Conservation (phyloP, 352 stramenopile species). For the Phytophthora fragariaefolia region DNA sequence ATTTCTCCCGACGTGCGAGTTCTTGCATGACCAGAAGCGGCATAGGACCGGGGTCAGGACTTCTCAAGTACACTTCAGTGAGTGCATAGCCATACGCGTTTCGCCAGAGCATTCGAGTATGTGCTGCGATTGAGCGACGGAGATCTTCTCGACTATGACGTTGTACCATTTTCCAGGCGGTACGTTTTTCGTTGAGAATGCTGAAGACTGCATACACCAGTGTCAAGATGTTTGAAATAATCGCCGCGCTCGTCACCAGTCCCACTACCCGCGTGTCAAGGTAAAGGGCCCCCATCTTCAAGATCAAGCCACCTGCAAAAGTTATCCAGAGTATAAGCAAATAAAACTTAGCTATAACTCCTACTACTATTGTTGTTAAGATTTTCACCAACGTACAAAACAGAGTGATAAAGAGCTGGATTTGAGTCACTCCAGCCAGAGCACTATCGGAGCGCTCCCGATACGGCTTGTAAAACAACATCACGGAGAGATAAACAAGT, state of each 20-base stretch:
- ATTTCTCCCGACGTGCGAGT: constrained; percentile 57
- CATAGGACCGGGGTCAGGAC: constrained; percentile 52
- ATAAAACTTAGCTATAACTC: neutral
- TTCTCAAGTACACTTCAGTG: constrained; percentile 65
- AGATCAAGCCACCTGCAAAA: constrained; percentile 57
- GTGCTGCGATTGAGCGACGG: constrained; percentile 45
- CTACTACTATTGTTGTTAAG: neutral
- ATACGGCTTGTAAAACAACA: constrained; percentile 78
- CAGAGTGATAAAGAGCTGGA: constrained; percentile 81
- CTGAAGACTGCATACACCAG: constrained; percentile 57
- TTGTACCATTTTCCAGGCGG: constrained; percentile 37
- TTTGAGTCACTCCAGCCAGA: constrained; percentile 67
- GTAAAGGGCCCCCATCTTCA: constrained; percentile 70
- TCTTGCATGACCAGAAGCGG: constrained; percentile 65
- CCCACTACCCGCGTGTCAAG: constrained; percentile 48
- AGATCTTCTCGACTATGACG: constrained; percentile 53
- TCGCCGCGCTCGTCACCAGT: constrained; percentile 59
- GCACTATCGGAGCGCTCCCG: constrained; percentile 68
- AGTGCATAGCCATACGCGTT: constrained; percentile 61
- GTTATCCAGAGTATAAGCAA: neutral
- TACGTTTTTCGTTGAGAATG: constrained; percentile 58
- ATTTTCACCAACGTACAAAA: constrained; percentile 57
- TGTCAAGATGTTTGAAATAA: constrained; percentile 61
- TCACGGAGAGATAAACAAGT: constrained; percentile 76
- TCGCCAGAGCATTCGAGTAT: constrained; percentile 65